phyloP scores from a whole-genome alignment of 2,329 filamentous ascomycete species.

The Grosmannia clavigera region DNA sequence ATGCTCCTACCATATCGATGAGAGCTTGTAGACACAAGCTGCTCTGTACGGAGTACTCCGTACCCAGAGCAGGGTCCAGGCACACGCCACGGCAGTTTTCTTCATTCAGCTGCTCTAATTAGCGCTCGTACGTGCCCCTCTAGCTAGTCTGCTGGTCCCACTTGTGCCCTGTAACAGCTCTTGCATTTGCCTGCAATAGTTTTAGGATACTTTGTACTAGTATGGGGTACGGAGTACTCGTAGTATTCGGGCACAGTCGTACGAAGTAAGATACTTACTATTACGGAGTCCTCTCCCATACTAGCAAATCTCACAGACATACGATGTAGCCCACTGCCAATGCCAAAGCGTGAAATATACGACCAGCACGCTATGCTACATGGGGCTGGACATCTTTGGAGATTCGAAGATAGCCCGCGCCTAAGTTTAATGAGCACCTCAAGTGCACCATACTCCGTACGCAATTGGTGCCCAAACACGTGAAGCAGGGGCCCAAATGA shows the following conservation, averaged over 20 bases:
- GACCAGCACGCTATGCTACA: not conserved
- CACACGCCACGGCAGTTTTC: not conserved
- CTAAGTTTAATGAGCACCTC: too few relatives aligned
- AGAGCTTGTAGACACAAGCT: not conserved
- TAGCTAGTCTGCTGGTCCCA: not conserved
- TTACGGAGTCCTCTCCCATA: too few relatives aligned
- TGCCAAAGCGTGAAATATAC: not conserved
- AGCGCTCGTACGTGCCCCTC: not conserved
- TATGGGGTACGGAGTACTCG: too few relatives aligned
- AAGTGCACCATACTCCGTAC: not conserved
- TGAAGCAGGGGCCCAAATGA: not conserved
- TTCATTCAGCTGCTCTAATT: not conserved
- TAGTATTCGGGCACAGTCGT: too few relatives aligned
- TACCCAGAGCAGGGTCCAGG: not conserved
- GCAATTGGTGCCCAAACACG: not conserved
- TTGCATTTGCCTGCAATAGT: not conserved
- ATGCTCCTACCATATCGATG: not conserved
- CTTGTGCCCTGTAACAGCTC: not conserved
- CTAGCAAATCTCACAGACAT: too few relatives aligned
- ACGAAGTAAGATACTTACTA: too few relatives aligned
- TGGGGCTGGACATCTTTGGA: not conserved
- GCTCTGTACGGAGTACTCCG: not conserved
- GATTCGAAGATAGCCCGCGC: too few relatives aligned
- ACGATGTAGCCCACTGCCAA: not conserved
- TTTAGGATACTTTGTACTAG: too few relatives aligned